These are phyloP conservation scores for Carpinus viminea DNA, from an alignment of 306 rosid genomes.

Conservation along the genomic window DNA sequence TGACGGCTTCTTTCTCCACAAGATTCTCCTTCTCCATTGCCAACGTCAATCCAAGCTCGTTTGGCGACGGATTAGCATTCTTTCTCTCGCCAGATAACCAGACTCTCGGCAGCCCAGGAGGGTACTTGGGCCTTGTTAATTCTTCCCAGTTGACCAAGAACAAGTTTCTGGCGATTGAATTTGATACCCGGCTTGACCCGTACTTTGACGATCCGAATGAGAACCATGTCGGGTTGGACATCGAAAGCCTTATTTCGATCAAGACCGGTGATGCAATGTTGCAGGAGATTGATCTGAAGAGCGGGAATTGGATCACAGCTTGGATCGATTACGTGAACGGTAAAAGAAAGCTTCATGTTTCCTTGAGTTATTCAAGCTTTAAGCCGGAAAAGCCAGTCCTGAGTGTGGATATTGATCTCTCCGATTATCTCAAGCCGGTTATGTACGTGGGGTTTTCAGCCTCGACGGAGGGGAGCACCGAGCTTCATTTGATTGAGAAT, in stretches of 20 bases:
- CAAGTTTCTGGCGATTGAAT: constrained; percentile 58
- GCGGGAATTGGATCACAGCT: constrained; percentile 52
- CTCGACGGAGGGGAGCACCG: constrained; percentile 73
- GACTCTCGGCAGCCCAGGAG: constrained; percentile 48
- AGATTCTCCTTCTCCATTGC: constrained; percentile 55
- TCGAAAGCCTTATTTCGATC: constrained; percentile 49
- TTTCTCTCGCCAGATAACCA: constrained; percentile 52
- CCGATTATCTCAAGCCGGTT: constrained; percentile 34
- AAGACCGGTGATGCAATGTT: constrained; percentile 45
- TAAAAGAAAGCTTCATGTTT: constrained; percentile 38
- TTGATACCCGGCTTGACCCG: constrained; percentile 54
- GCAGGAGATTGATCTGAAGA: constrained; percentile 61
- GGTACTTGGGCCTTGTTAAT: constrained; percentile 44
- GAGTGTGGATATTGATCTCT: constrained; percentile 48
- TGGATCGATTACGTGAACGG: constrained; percentile 77
- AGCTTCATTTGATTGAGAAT: constrained; percentile 51
- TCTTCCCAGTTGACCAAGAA: constrained; percentile 39
- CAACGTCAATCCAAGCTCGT: constrained; percentile 54
- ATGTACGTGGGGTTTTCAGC: constrained; percentile 66
- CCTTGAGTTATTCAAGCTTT: constrained; percentile 45
- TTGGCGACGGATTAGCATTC: constrained; percentile 64
- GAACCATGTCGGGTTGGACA: constrained; percentile 63
- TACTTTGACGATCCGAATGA: constrained; percentile 51
- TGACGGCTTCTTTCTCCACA: constrained; percentile 69
- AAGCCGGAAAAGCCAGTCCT: constrained; percentile 54